Conservation (phyloP, 2,329 filamentous ascomycete genomes). For the Nakataea oryzae region DNA sequence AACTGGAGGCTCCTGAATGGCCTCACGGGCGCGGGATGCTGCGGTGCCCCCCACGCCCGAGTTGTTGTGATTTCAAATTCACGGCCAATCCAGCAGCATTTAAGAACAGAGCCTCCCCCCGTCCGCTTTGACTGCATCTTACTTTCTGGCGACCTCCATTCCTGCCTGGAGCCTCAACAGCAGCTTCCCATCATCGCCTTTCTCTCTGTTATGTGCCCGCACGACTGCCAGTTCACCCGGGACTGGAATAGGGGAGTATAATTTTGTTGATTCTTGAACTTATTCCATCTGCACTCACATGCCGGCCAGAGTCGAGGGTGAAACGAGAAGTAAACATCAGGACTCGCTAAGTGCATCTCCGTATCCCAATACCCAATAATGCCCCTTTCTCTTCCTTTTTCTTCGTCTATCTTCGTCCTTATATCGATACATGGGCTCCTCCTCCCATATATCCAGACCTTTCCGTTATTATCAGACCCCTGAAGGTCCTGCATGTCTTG, state of each 20-base stretch:
- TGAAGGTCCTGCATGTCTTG: too few species aligned
- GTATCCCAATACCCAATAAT: not conserved
- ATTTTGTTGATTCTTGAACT: too few species aligned
- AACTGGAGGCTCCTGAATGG: not conserved
- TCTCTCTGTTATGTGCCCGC: too few species aligned
- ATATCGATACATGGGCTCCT: not conserved
- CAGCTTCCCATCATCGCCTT: too few species aligned
- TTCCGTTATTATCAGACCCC: not conserved
- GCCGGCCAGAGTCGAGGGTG: not conserved
- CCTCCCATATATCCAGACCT: not conserved
- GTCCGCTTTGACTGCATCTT: not conserved
- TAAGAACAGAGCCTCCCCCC: conserved; percentile 2
- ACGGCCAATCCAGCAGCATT: not conserved
- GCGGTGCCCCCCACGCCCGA: conserved; percentile 5
- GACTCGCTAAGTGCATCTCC: not conserved
- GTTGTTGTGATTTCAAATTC: not conserved
- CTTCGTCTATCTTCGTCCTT: not conserved
- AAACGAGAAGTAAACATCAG: too few species aligned
- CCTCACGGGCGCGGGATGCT: not conserved
- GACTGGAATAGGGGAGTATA: too few species aligned
- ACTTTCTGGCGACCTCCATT: not conserved
- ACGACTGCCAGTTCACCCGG: too few species aligned
- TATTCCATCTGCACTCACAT: too few species aligned
- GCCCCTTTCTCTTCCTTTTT: not conserved
- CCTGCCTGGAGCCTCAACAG: too few species aligned